These are phyloP conservation scores for Quercus mongolica DNA, from an alignment of 306 rosid genomes.

Conservation along the genomic window DNA sequence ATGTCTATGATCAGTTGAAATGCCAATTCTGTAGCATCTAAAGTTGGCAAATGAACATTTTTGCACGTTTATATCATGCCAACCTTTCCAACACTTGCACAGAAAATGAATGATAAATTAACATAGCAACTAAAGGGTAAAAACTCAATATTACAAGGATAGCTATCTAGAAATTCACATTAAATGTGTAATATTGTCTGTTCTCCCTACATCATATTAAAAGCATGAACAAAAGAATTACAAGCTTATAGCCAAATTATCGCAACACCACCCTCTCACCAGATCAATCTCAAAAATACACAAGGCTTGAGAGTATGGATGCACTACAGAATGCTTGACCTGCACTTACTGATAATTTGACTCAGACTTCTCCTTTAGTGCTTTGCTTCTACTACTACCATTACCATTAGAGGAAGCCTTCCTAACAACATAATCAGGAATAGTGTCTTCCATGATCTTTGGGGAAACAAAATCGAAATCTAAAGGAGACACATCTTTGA, in stretches of 20 bases:
- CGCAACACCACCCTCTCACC: not conserved
- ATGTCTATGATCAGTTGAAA: too few relatives aligned
- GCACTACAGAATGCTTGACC: not conserved
- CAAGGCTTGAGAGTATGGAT: not conserved
- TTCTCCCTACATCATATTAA: not conserved
- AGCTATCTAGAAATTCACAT: not conserved
- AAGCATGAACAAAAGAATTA: not conserved
- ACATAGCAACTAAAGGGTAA: not conserved
- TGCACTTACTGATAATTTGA: not conserved
- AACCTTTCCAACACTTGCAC: not conserved
- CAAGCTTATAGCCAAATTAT: not conserved
- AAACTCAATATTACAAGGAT: not conserved
- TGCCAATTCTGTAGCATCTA: too few relatives aligned
- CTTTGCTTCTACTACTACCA: constrained; percentile 37
- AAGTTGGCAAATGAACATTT: not conserved
- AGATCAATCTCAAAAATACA: not conserved
- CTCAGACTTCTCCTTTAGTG: constrained; percentile 17
- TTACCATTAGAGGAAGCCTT: constrained; percentile 29
- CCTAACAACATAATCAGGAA: constrained; percentile 45
- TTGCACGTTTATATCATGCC: not conserved
- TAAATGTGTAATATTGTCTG: not conserved
- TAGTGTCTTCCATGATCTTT: constrained; percentile 75
- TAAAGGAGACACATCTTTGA: constrained; percentile 30
- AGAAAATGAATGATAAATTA: not conserved
- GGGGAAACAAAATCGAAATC: constrained; percentile 67